phyloP scores from a whole-genome alignment of 257 asterid species.

The Nicotiana paniculata region DNA sequence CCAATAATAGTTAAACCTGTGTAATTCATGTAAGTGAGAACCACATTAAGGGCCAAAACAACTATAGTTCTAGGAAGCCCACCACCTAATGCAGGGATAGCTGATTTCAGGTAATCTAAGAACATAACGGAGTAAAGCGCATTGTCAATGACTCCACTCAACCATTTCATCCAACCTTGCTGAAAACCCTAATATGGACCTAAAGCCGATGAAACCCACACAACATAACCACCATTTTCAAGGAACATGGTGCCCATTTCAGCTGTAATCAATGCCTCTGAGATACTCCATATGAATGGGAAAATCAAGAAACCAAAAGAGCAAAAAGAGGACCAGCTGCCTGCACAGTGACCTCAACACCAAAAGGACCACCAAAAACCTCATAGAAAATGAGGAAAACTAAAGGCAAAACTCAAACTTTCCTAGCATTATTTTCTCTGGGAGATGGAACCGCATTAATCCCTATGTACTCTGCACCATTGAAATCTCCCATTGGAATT shows the following conservation, averaged over 20 bases:
- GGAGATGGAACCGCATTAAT: conserved; percentile 3
- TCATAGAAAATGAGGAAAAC: conserved; percentile 1
- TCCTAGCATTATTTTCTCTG: not conserved
- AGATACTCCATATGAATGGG: conserved; percentile 8
- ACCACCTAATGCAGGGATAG: conserved; percentile 4
- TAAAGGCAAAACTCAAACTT: conserved; percentile 9
- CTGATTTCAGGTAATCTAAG: conserved; percentile 8
- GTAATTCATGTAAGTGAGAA: conserved; percentile 8
- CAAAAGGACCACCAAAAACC: conserved; percentile 13
- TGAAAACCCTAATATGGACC: conserved; percentile 9
- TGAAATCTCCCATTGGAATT: not conserved
- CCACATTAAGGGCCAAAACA: not conserved
- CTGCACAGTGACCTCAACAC: conserved; percentile 7
- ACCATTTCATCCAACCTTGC: conserved; percentile 9
- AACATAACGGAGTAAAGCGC: conserved; percentile 7
- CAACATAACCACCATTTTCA: conserved; percentile 8
- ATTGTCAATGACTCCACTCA: conserved; percentile 6
- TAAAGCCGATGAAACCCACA: conserved; percentile 9
- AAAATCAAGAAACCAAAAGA: conserved; percentile 8
- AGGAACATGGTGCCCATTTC: conserved; percentile 11
- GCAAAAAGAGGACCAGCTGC: conserved; percentile 12
- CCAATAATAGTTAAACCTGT: conserved; percentile 9
- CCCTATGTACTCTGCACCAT: not conserved
- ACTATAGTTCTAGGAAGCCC: not conserved
- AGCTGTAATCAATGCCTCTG: conserved; percentile 9